Base-by-base conservation (phyloP, 2,329 filamentous ascomycete species). In the Proliferodiscus dingleyae region DNA sequence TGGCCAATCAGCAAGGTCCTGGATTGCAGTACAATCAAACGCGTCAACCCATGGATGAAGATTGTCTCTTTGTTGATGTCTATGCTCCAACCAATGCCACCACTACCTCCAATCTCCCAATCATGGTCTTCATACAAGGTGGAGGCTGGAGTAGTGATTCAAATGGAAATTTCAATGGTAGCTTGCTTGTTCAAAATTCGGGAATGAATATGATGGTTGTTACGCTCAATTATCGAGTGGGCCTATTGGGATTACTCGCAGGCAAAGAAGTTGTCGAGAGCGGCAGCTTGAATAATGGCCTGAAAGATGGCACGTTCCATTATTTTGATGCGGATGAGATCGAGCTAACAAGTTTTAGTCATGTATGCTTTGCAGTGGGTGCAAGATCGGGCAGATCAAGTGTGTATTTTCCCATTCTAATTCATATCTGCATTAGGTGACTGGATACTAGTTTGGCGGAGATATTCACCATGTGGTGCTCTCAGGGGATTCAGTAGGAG, bases 151-250 rank as follows among this genome's bases (percentile, higher is more conserved):
- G 73, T 37, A 50, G 53, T 5, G 68, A 72, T 52, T 66, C 68
- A 3, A 70, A 72, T 50, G 58, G 67, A 1, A 73, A 83, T 51
- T 74, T 76, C 54, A 78, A 87, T 53, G 81, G 79, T 1, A 73
- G 72, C 0, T 77, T 76, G 0, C 64, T 88, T n/a, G 69, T 81
- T 19, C 60, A 71, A 22, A 80, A 78, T 0, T 75, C 77, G 15
- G 69, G 71, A 21, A 68, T 75, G 45, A 70, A 75, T 33, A 81
- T 88, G 33, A 66, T 89, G 0, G 78, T 87, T 0, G 81, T 89
- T 5, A 81, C 72, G 9, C 74, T 87, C 64, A 89, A 87, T 65
- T 89, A 89, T 60, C 80, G 86, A 3, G 83, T 89, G 3, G 85
- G 85, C 0, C 73, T 78, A 0, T 87, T 81, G 53, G 85, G 85